A percentile compares a stretch with the other conserved stretches of the same genome.
These are phyloP conservation scores for Fusarium guadeloupense DNA, from an alignment of 2,329 filamentous ascomycete species.

Conservation along the genomic window DNA sequence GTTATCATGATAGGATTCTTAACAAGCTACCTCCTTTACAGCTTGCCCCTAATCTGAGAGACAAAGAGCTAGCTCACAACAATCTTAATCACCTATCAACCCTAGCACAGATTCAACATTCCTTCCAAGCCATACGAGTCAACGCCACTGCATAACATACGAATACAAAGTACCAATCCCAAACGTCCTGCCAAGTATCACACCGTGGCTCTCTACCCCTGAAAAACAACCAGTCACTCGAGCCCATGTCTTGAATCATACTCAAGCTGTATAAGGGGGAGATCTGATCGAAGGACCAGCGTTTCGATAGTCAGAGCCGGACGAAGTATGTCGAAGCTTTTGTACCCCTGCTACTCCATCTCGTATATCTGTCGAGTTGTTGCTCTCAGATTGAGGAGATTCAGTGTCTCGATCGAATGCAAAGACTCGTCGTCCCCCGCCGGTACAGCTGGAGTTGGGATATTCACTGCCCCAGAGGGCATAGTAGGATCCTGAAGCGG, in stretches of 20 bases:
- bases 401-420: background rate
- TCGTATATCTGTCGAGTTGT: fast-evolving
- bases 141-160: background rate
- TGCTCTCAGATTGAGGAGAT: fast-evolving
- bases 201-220: background rate
- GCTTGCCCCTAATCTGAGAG: background rate
- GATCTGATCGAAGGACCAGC: background rate
- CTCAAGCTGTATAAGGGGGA: background rate
- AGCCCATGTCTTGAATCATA: background rate
- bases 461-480: background rate
- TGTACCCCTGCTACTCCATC: background rate
- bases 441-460: too few relatives aligned
- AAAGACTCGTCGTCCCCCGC: fast-evolving
- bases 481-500: background rate
- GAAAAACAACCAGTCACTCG: background rate
- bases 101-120: background rate
- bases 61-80: background rate
- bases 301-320: background rate
- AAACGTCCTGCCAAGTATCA: background rate
- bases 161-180: background rate
- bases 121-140: background rate
- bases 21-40: background rate
- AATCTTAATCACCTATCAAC: background rate
- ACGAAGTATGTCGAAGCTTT: background rate
- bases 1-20: too few relatives aligned